Conservation (phyloP, 2,329 filamentous ascomycete genomes). For the Sarocladiaceae sp. region DNA sequence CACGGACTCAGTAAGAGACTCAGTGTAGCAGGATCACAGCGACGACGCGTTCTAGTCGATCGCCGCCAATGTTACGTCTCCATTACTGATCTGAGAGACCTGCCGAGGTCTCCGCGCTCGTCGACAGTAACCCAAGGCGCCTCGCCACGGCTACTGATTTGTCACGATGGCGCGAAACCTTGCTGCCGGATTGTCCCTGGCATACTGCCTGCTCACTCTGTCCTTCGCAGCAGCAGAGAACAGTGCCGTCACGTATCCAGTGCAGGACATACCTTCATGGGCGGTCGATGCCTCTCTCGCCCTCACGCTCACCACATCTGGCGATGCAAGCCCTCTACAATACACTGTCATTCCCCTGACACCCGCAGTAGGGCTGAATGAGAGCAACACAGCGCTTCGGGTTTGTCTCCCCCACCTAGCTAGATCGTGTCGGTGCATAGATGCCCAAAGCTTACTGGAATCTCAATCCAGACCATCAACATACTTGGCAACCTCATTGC, state of each 20-base stretch:
- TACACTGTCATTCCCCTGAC: constrained; percentile 45
- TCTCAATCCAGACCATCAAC: constrained; percentile 30
- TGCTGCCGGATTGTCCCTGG: constrained; percentile 24
- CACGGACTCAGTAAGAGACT: too few relatives aligned
- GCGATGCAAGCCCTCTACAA: constrained; percentile 1
- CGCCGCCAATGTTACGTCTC: not conserved
- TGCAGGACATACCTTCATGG: constrained; percentile 33
- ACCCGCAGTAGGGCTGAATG: constrained; percentile 35
- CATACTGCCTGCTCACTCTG: constrained; percentile 1
- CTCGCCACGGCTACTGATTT: not conserved
- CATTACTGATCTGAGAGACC: not conserved
- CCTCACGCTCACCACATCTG: constrained; percentile 27
- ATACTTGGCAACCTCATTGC: constrained; percentile 41
- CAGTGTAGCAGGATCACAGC: too few relatives aligned
- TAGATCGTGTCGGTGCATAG: too few relatives aligned
- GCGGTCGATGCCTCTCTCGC: constrained; percentile 35
- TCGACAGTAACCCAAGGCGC: not conserved
- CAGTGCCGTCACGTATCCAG: constrained; percentile 28
- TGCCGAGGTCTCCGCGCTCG: constrained; percentile 3
- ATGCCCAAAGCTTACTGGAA: not conserved
- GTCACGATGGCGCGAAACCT: not conserved
- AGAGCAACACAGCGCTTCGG: constrained; percentile 26
- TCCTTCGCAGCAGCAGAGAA: constrained; percentile 25
- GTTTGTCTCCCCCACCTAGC: constrained; percentile 26
- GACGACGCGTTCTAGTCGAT: not conserved